A percentile compares a stretch with the other conserved stretches of the same genome.
Conservation (phyloP, 2,329 filamentous ascomycete genomes). For the Aureobasidium melanogenum region DNA sequence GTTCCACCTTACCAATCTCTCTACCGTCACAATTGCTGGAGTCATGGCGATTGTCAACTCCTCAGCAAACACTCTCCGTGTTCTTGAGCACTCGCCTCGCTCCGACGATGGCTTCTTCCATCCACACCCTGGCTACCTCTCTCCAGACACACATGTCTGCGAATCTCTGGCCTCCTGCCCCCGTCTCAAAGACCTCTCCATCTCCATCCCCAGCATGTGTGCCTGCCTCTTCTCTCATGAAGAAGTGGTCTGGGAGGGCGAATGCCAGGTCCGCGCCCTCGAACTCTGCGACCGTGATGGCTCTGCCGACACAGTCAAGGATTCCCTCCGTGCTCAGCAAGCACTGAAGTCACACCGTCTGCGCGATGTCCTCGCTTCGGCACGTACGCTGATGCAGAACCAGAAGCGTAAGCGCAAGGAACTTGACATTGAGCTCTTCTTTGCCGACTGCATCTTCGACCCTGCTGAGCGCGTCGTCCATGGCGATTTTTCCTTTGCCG, state of each 20-base stretch:
- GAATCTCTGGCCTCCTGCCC: conserved; percentile 38
- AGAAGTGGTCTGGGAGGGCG: conserved; percentile 36
- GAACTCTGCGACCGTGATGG: conserved; percentile 31
- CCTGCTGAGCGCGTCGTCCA: conserved; percentile 38
- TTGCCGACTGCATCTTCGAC: conserved; percentile 44
- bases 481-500: conserved; percentile 39
- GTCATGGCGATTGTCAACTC: conserved; percentile 45
- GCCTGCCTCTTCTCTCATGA: conserved; percentile 37
- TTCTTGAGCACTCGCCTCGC: conserved; percentile 46
- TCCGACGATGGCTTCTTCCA: conserved; percentile 44
- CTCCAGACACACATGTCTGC: conserved; percentile 36
- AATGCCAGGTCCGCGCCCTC: conserved; percentile 41
- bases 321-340: conserved; percentile 14
- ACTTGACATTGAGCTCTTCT: conserved; percentile 42
- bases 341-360: conserved; percentile 22
- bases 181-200: conserved; percentile 39
- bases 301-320: conserved; percentile 20
- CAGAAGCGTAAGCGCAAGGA: conserved; percentile 30
- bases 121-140: conserved; percentile 37
- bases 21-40: conserved; percentile 43
- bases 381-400: conserved; percentile 32
- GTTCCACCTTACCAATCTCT: conserved; percentile 46
- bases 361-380: conserved; percentile 31
- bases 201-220: conserved; percentile 41
- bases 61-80: conserved; percentile 38